A percentile compares a stretch with the other conserved stretches of the same genome.
Conservation (phyloP, 2,329 filamentous ascomycete species). For the Bipolaris victoriae region DNA sequence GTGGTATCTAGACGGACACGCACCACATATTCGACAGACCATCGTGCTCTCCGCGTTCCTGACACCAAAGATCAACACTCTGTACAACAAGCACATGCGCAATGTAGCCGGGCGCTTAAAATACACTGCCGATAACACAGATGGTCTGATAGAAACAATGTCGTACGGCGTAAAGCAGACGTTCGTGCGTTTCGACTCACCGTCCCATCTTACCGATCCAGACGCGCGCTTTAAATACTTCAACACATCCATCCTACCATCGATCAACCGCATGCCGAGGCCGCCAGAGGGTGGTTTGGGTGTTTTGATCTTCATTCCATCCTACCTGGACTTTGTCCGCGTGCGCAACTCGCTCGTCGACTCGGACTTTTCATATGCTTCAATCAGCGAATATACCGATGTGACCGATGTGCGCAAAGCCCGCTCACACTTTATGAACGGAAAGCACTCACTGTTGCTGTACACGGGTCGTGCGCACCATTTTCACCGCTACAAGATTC, state of each 20-base stretch:
- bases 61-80: slow-evolving; percentile 83
- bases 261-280: slow-evolving; percentile 71
- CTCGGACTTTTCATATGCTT: slow-evolving; percentile 74
- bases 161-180: slow-evolving; percentile 79
- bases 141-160: slow-evolving; percentile 72
- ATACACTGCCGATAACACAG: slow-evolving; percentile 69
- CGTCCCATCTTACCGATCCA: slow-evolving; percentile 75
- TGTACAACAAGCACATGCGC: slow-evolving; percentile 76
- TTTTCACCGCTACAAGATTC: slow-evolving; percentile 84
- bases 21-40: slow-evolving; percentile 82
- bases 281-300: slow-evolving; percentile 63
- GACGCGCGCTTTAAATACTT: slow-evolving; percentile 93
- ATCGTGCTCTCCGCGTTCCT: slow-evolving; percentile 81
- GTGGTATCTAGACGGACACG: slow-evolving; percentile 92
- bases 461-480: slow-evolving; percentile 98
- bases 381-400: slow-evolving; percentile 86
- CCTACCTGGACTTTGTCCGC: slow-evolving; percentile 93
- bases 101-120: slow-evolving; percentile 84
- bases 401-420: slow-evolving; percentile 80
- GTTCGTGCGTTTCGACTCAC: slow-evolving; percentile 82
- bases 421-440: slow-evolving; percentile 83
- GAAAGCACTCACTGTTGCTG: slow-evolving; percentile 80
- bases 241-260: slow-evolving; percentile 77
- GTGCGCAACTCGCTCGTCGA: slow-evolving; percentile 91
- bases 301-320: slow-evolving; percentile 86